phyloP scores from a whole-genome alignment of 2,329 filamentous ascomycete genomes.

The Pseudogymnoascus sp. region DNA sequence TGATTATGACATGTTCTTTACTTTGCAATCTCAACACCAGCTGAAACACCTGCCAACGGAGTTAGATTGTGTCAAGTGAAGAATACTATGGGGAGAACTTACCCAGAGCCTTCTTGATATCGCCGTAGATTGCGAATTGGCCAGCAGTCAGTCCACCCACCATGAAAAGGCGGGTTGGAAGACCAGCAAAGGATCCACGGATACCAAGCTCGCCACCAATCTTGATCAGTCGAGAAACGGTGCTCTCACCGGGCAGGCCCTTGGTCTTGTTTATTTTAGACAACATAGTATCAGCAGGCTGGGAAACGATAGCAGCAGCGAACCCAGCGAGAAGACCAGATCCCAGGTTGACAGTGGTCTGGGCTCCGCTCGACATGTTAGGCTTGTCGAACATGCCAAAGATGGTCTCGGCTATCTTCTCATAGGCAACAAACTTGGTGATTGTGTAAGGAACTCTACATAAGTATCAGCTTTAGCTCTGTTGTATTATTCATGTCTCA shows the following conservation, averaged over 20 bases:
- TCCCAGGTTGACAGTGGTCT: conserved; percentile 75
- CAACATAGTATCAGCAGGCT: conserved; percentile 89
- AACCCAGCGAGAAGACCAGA: conserved; percentile 74
- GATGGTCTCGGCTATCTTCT: conserved; percentile 73
- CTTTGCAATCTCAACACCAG: not conserved
- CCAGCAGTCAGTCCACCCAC: conserved; percentile 59
- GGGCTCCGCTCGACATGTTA: conserved; percentile 55
- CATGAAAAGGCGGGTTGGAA: conserved; percentile 71
- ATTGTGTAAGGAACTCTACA: conserved; percentile 81
- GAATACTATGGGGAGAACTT: not conserved
- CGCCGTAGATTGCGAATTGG: conserved; percentile 86
- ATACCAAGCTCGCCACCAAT: conserved; percentile 79
- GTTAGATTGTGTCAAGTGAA: not conserved
- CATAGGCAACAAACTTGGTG: conserved; percentile 91
- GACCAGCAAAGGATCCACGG: conserved; percentile 69
- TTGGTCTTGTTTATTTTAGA: conserved; percentile 95
- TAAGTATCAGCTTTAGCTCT: conserved; percentile 9
- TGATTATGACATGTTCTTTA: not conserved
- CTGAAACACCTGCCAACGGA: not conserved
- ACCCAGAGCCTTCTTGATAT: conserved; percentile 35
- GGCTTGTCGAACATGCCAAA: conserved; percentile 65
- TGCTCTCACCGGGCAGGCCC: conserved; percentile 78
- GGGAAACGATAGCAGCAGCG: conserved; percentile 77
- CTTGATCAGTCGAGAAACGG: conserved; percentile 72
- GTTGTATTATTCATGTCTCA: not conserved